Conservation (phyloP, 306 rosid species). For the Cyclanthera cordifolia region DNA sequence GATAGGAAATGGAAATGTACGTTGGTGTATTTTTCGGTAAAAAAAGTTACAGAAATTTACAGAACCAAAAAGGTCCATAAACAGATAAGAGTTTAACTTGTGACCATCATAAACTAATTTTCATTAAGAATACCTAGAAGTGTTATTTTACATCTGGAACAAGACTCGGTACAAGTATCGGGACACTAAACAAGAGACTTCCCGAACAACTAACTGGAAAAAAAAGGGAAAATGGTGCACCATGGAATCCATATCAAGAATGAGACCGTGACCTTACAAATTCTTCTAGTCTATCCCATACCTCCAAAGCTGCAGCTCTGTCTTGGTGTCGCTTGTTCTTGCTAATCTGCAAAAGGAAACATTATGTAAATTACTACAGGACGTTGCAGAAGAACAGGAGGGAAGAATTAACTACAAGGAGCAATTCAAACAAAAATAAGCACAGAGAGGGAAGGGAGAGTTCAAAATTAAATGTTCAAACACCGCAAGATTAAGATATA, state of each 20-base stretch:
- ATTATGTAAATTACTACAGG: background rate
- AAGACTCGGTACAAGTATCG: background rate
- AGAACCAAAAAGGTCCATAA: too few species aligned
- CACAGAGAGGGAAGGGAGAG: too few species aligned
- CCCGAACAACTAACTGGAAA: background rate
- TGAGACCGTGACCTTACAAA: conserved; percentile 83
- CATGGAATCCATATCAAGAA: conserved; percentile 36
- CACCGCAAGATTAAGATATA: background rate
- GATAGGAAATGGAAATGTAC: too few species aligned
- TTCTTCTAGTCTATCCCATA: conserved; percentile 94
- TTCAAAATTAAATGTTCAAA: background rate
- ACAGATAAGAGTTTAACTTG: too few species aligned
- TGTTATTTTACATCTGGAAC: conserved; percentile 4
- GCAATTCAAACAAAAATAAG: background rate
- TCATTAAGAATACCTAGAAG: conserved; percentile 7
- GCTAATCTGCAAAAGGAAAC: conserved; percentile 55
- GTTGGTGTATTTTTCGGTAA: too few species aligned
- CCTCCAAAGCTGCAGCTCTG: conserved; percentile 96
- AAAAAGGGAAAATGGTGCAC: background rate
- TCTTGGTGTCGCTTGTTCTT: conserved; percentile 97
- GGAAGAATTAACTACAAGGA: background rate
- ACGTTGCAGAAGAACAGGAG: background rate
- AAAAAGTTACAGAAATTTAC: too few species aligned
- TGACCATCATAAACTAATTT: background rate
- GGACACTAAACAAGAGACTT: background rate